Conservation (phyloP, 1,139 yeast species). For the Yamadazyma spencermartinsiae region DNA sequence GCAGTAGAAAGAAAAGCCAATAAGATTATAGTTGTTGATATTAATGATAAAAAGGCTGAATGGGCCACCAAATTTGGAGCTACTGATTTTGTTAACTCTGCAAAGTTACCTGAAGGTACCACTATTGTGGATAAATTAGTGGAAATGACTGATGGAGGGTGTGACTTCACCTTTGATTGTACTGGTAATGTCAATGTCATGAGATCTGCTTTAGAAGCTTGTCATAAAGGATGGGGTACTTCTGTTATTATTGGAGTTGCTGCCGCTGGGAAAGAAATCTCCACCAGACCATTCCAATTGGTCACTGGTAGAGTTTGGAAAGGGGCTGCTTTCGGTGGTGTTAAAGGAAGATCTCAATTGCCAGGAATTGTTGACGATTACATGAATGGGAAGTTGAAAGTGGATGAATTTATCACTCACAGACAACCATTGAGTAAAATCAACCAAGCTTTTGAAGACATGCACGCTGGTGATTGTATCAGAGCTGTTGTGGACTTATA, state of each 20-base stretch:
- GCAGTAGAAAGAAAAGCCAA: slow-evolving; percentile 81
- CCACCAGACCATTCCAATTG: slow-evolving; percentile 97
- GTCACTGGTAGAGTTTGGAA: slow-evolving; percentile 99
- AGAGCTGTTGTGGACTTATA: slow-evolving; percentile 77
- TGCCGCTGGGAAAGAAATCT: slow-evolving; percentile 94
- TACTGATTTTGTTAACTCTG: slow-evolving; percentile 89
- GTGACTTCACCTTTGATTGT: slow-evolving; percentile 95
- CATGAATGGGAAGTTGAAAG: slow-evolving; percentile 78
- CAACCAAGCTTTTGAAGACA: slow-evolving; percentile 88
- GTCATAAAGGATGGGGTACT: slow-evolving; percentile 99
- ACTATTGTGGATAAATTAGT: slow-evolving; percentile 81
- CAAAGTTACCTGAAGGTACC: slow-evolving; percentile 67
- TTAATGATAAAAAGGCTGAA: slow-evolving; percentile 76
- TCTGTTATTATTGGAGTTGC: slow-evolving; percentile 96
- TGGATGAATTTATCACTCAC: slow-evolving; percentile 94
- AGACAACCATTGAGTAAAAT: slow-evolving; percentile 75
- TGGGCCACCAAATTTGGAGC: slow-evolving; percentile 94
- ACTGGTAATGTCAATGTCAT: slow-evolving; percentile 94
- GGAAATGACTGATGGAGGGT: slow-evolving; percentile 94
- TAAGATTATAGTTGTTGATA: slow-evolving; percentile 82
- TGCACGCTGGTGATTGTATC: slow-evolving; percentile 92
- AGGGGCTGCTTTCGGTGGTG: slow-evolving; percentile 98
- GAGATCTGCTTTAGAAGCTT: slow-evolving; percentile 94
- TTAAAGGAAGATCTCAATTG: slow-evolving; percentile 94
- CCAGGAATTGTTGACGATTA: slow-evolving; percentile 89